Conservation (phyloP, 1,139 yeast species). For the Yamadazyma pseudoaaseri region DNA sequence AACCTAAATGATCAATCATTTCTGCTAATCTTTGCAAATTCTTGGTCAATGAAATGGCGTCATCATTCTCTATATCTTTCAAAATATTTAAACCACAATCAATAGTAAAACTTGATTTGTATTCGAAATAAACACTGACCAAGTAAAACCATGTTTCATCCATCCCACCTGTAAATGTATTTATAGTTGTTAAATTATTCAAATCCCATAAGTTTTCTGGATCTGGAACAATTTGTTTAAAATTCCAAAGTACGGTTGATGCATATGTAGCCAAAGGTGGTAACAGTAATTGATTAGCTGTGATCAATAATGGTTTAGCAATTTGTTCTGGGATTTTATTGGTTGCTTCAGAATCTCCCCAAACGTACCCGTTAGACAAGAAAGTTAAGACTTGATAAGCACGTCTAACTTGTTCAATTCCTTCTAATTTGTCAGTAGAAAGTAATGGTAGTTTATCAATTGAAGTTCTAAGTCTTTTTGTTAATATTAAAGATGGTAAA, state of each 20-base stretch:
- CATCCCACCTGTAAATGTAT: slow-evolving; percentile 84
- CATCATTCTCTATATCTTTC: slow-evolving; percentile 27
- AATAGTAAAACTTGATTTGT: slow-evolving; percentile 75
- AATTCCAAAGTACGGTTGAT: slow-evolving; percentile 86
- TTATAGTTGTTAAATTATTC: slow-evolving; percentile 72
- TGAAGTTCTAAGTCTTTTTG: slow-evolving; percentile 56
- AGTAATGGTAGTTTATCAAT: slow-evolving; percentile 64
- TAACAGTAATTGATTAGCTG: slow-evolving; percentile 59
- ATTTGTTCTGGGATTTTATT: slow-evolving; percentile 66
- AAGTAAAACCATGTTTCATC: slow-evolving; percentile 95
- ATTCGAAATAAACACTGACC: slow-evolving; percentile 84
- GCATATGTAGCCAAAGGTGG: slow-evolving; percentile 92
- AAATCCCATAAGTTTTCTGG: slow-evolving; percentile 46
- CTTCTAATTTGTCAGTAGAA: slow-evolving; percentile 41
- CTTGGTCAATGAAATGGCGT: slow-evolving; percentile 36
- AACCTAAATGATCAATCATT: slow-evolving; percentile 71
- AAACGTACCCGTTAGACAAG: slow-evolving; percentile 82
- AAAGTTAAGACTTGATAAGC: slow-evolving; percentile 81
- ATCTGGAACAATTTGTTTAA: slow-evolving; percentile 57
- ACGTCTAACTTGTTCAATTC: slow-evolving; percentile 59
- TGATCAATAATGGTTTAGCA: slow-evolving; percentile 66
- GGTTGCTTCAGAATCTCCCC: slow-evolving; percentile 74
- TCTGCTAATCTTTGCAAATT: slow-evolving; percentile 69
- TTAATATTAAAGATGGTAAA: slow-evolving; percentile 70
- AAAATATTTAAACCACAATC: slow-evolving; percentile 48